phyloP scores from a whole-genome alignment of 768 basidiomycete genomes.

The Suillus fuscotomentosus region DNA sequence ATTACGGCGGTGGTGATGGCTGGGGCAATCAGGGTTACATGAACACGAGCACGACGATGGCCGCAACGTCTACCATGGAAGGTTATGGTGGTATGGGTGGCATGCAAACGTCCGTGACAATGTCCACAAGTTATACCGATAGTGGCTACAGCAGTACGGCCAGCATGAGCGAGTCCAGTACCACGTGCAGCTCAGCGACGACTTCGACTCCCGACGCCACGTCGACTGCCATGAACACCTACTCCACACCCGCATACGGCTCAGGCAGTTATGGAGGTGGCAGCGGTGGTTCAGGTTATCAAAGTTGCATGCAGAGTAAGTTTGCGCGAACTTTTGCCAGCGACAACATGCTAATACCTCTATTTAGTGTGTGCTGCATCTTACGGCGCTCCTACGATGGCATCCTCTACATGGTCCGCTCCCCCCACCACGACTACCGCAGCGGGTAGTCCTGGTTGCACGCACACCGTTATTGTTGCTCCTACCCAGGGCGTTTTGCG shows the following conservation, averaged over 20 bases:
- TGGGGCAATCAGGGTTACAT: neutral
- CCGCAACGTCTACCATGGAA: constrained; percentile 3
- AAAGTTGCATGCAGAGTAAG: constrained; percentile 71
- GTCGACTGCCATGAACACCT: constrained; percentile 25
- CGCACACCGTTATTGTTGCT: constrained; percentile 77
- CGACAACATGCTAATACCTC: neutral
- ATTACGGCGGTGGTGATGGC: neutral
- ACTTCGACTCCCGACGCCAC: constrained; percentile 5
- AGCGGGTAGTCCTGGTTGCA: constrained; percentile 46
- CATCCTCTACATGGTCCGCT: constrained; percentile 17
- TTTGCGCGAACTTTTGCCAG: neutral
- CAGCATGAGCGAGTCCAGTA: too few relatives aligned
- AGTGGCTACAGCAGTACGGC: neutral
- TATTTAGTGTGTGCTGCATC: constrained; percentile 60
- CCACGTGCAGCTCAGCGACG: neutral
- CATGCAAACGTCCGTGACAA: neutral
- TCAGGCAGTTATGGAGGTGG: constrained; percentile 63
- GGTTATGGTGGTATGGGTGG: neutral
- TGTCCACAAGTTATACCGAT: neutral
- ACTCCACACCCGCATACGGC: constrained; percentile 54
- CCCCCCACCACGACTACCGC: constrained; percentile 22
- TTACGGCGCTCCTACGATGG: constrained; percentile 42
- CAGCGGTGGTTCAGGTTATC: constrained; percentile 44
- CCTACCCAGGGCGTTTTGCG: constrained; percentile 75
- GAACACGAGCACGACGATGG: neutral